Conservation (phyloP, 441 rosid species). For the Geranium incanum region DNA sequence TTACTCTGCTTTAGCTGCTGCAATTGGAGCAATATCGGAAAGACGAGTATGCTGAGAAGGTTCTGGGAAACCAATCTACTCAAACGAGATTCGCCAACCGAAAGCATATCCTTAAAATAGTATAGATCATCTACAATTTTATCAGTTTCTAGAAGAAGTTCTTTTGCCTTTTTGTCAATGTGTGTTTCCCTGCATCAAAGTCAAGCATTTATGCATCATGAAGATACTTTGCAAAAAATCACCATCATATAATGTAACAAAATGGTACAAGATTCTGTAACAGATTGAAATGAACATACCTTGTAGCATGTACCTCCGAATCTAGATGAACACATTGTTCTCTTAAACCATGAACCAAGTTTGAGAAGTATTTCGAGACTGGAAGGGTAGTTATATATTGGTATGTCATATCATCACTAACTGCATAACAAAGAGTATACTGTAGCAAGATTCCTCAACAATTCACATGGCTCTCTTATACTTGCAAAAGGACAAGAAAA, state of each 20-base stretch:
- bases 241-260: slow-evolving; percentile 13
- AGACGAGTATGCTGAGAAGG: slow-evolving; percentile 43
- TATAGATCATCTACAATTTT: slow-evolving; percentile 57
- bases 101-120: slow-evolving; percentile 60
- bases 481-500: slow-evolving; percentile 13
- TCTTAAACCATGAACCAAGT: slow-evolving; percentile 43
- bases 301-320: slow-evolving; percentile 33
- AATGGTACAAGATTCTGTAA: slow-evolving; percentile 13
- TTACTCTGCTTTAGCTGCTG: slow-evolving; percentile 34
- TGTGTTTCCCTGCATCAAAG: slow-evolving; percentile 35
- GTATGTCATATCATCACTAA: slow-evolving; percentile 55
- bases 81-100: slow-evolving; percentile 40
- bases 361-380: slow-evolving; percentile 48
- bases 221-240: slow-evolving; percentile 13
- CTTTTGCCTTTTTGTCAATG: slow-evolving; percentile 27
- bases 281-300: slow-evolving; percentile 32
- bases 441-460: slow-evolving; percentile 21
- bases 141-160: slow-evolving; percentile 42
- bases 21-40: slow-evolving; percentile 46
- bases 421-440: slow-evolving; percentile 37
- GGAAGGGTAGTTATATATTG: slow-evolving; percentile 54
- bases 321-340: slow-evolving; percentile 47
- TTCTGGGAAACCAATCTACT: slow-evolving; percentile 39
- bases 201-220: slow-evolving; percentile 15
- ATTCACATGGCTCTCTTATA: slow-evolving; percentile 13